Conservation (phyloP, 306 rosid genomes). For the Dryas octopetala region DNA sequence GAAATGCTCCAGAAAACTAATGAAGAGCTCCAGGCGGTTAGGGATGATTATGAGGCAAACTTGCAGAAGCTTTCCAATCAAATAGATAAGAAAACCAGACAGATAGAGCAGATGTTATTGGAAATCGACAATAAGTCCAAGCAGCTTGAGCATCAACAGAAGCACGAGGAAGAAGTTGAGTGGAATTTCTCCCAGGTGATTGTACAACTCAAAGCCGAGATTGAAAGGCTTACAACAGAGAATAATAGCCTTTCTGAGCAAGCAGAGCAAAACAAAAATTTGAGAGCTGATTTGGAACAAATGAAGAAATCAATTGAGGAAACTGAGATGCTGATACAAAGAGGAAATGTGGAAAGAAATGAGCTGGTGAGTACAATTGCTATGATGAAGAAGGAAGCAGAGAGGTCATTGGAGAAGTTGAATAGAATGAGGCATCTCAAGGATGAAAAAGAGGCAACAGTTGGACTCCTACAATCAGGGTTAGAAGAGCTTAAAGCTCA, state of each 20-base stretch:
- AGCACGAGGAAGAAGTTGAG: conserved; percentile 46
- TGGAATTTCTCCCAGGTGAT: conserved; percentile 58
- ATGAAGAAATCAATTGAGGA: conserved; percentile 56
- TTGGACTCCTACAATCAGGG: conserved; percentile 51
- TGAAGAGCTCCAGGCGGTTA: conserved; percentile 54
- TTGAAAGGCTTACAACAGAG: conserved; percentile 52
- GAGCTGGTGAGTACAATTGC: conserved; percentile 54
- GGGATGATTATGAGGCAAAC: conserved; percentile 48
- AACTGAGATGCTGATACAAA: conserved; percentile 46
- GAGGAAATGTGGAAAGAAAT: conserved; percentile 52
- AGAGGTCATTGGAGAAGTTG: conserved; percentile 48
- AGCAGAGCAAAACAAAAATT: conserved; percentile 44
- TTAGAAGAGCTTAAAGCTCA: conserved; percentile 58
- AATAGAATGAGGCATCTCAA: conserved; percentile 40
- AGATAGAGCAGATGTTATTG: conserved; percentile 48
- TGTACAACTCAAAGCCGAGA: conserved; percentile 47
- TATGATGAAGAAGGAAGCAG: conserved; percentile 57
- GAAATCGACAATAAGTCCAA: conserved; percentile 62
- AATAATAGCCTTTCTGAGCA: conserved; percentile 41
- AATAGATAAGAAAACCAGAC: conserved; percentile 47
- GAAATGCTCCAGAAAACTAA: conserved; percentile 53
- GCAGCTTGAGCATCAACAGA: conserved; percentile 56
- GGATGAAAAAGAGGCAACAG: conserved; percentile 51
- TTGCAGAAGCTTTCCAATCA: conserved; percentile 50
- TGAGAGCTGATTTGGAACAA: conserved; percentile 50